phyloP scores from a whole-genome alignment of 2,329 filamentous ascomycete species.

The Ophiosphaerella korrae region DNA sequence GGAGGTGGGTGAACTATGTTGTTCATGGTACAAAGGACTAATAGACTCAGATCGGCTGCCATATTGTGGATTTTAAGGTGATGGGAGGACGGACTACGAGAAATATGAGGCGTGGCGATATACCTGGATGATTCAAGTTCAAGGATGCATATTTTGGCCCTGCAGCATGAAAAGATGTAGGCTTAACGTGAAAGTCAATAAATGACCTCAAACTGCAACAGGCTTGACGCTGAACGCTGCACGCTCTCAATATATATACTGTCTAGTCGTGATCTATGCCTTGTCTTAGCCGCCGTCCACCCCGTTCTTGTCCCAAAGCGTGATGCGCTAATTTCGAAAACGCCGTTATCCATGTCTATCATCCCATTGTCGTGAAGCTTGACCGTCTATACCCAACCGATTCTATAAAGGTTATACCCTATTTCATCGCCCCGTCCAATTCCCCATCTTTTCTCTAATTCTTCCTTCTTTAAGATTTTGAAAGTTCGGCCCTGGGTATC shows the following conservation, averaged over 20 bases:
- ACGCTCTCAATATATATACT: not conserved
- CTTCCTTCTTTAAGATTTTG: constrained; percentile 28
- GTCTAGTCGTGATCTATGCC: not conserved
- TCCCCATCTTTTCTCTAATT: constrained; percentile 36
- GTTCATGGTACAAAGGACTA: too few relatives aligned
- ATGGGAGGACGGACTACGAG: too few relatives aligned
- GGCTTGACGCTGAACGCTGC: too few relatives aligned
- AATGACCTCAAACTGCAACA: too few relatives aligned
- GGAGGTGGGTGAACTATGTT: not conserved
- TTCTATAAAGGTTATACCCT: constrained; percentile 41
- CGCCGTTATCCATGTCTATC: not conserved
- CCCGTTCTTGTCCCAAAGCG: not conserved
- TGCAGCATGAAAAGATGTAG: too few relatives aligned
- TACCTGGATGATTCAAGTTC: too few relatives aligned
- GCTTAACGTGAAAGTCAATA: too few relatives aligned
- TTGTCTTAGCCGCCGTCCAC: not conserved
- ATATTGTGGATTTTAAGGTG: not conserved
- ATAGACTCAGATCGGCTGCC: not conserved
- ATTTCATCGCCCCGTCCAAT: constrained; percentile 43
- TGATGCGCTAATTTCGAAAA: not conserved
- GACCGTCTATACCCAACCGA: constrained; percentile 35
- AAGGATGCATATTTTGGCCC: too few relatives aligned
- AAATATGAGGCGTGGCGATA: too few relatives aligned
- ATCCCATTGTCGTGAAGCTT: not conserved
- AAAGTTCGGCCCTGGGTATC: constrained; percentile 21